These are phyloP conservation scores for Thelonectria discophora DNA, from an alignment of 2,329 filamentous ascomycete genomes.

Conservation along the genomic window DNA sequence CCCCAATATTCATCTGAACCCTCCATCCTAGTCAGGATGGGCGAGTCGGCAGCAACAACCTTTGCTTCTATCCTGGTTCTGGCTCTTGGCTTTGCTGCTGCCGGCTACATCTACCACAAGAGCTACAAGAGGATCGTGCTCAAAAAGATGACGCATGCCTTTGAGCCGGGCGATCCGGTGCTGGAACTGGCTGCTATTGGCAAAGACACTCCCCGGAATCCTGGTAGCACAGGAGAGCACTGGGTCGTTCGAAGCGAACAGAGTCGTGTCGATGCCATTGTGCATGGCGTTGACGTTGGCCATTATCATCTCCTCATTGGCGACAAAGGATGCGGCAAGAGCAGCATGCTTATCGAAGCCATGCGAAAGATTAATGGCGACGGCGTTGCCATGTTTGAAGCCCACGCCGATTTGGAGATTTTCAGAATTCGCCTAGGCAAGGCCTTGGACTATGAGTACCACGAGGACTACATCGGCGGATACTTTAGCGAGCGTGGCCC, in stretches of 20 bases:
- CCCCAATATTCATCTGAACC: slow-evolving; percentile 41
- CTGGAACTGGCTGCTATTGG: slow-evolving; percentile 78
- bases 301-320: slow-evolving; percentile 93
- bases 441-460: slow-evolving; percentile 93
- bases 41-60: slow-evolving; percentile 78
- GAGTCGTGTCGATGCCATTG: slow-evolving; percentile 79
- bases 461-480: slow-evolving; percentile 96
- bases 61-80: slow-evolving; percentile 78
- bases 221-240: slow-evolving; percentile 51
- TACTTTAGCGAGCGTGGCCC: slow-evolving; percentile 95
- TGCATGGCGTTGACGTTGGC: slow-evolving; percentile 75
- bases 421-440: slow-evolving; percentile 93
- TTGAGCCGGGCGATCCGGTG: slow-evolving; percentile 90
- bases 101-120: slow-evolving; percentile 81
- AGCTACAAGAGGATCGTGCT: slow-evolving; percentile 91
- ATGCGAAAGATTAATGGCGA: slow-evolving; percentile 94
- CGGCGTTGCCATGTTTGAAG: slow-evolving; percentile 94
- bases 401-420: slow-evolving; percentile 93
- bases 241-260: slow-evolving; percentile 92
- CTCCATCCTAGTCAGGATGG: slow-evolving; percentile 67
- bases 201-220: slow-evolving; percentile 61
- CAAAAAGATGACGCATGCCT: slow-evolving; percentile 92
- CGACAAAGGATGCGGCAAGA: slow-evolving; percentile 97
- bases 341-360: slow-evolving; percentile 92
- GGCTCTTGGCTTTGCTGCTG: slow-evolving; percentile 69